Conservation (phyloP, 2,329 filamentous ascomycete genomes). For the Cordyceps tenuipes region DNA sequence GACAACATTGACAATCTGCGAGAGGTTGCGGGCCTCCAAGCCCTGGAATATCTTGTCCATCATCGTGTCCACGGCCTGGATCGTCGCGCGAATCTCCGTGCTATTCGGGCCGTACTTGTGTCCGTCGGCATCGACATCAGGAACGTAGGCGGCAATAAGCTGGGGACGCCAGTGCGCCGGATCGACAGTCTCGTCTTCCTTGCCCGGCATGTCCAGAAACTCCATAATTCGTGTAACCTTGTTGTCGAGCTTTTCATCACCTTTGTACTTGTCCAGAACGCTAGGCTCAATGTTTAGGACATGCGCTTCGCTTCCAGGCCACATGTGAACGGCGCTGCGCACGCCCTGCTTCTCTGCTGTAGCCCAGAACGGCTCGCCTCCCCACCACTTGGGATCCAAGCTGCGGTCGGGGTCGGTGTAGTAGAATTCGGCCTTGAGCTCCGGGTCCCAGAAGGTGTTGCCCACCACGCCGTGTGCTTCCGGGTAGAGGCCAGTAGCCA, state of each 20-base stretch:
- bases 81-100: slow-evolving; percentile 76
- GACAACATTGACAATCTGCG: slow-evolving; percentile 82
- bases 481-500: slow-evolving; percentile 86
- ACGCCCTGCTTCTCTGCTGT: slow-evolving; percentile 80
- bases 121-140: slow-evolving; percentile 80
- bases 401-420: slow-evolving; percentile 72
- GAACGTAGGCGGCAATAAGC: slow-evolving; percentile 89
- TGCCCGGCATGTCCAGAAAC: slow-evolving; percentile 76
- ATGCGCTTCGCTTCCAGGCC: slow-evolving; percentile 90
- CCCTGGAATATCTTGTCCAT: slow-evolving; percentile 67
- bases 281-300: slow-evolving; percentile 66
- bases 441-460: slow-evolving; percentile 90
- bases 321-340: slow-evolving; percentile 87
- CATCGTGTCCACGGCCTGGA: slow-evolving; percentile 74
- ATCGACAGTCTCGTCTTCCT: slow-evolving; percentile 46
- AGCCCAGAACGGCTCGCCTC: slow-evolving; percentile 86
- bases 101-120: slow-evolving; percentile 91
- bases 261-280: slow-evolving; percentile 79
- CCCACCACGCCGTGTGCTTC: slow-evolving; percentile 90
- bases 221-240: slow-evolving; percentile 76
- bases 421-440: slow-evolving; percentile 69
- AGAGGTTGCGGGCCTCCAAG: slow-evolving; percentile 73
- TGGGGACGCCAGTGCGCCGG: slow-evolving; percentile 62
- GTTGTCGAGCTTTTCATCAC: slow-evolving; percentile 59
- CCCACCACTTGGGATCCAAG: slow-evolving; percentile 88